Evolutionary conservation across 495 filamentous ascomycete species (phyloP).

Genomic region (Podospora sp.): DNA sequence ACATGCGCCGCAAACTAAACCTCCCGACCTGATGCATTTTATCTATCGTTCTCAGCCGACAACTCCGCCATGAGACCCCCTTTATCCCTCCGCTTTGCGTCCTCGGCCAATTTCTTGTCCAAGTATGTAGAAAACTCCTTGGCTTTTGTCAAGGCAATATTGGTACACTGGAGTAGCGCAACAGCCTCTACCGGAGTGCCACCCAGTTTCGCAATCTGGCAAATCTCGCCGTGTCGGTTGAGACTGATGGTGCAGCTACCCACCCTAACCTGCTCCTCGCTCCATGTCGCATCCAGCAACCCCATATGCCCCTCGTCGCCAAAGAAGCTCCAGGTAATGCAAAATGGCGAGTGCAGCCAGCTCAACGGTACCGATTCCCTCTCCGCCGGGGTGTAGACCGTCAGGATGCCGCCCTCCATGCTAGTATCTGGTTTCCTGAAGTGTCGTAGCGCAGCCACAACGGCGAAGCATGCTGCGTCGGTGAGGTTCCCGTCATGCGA

Average conservation of each 20-base stretch:
- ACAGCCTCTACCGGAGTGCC: conserved; percentile 80
- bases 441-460: conserved; percentile 84
- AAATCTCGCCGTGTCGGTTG: conserved; percentile 89
- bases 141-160: conserved; percentile 71
- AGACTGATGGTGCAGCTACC: conserved; percentile 83
- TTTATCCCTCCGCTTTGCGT: conserved; percentile 73
- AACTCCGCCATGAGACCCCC: conserved; percentile 75
- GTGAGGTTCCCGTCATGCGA: conserved; percentile 87
- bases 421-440: conserved; percentile 86
- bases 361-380: conserved; percentile 85
- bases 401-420: conserved; percentile 78
- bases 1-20: neutral
- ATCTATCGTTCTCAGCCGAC: conserved; percentile 80
- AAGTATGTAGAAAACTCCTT: conserved; percentile 75
- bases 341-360: conserved; percentile 87
- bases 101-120: conserved; percentile 70
- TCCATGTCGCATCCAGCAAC: conserved; percentile 74
- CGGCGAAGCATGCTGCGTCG: conserved; percentile 80
- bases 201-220: conserved; percentile 85
- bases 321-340: conserved; percentile 81
- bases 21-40: conserved; percentile 20
- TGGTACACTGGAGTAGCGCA: conserved; percentile 68
- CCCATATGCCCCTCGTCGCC: conserved; percentile 62
- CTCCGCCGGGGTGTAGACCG: conserved; percentile 79
- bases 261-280: conserved; percentile 85